These are phyloP conservation scores for Trichocladium uniseriatum DNA, from an alignment of 495 filamentous ascomycete genomes.

Conservation along the genomic window DNA sequence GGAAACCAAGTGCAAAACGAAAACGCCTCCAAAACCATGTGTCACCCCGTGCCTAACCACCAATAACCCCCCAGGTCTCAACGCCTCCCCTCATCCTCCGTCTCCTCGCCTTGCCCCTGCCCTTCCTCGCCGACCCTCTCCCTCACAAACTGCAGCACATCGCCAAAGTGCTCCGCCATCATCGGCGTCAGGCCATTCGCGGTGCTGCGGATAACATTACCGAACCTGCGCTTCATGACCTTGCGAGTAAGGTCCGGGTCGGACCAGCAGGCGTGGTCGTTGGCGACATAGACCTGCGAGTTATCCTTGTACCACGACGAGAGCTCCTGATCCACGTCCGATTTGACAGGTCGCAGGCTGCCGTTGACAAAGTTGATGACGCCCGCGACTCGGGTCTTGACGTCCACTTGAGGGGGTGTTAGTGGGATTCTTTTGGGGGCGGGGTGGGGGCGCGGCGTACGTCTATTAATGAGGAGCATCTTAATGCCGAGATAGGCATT, in stretches of 20 bases:
- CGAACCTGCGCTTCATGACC: slow-evolving; percentile 57
- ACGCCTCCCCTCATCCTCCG: background rate
- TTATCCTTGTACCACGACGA: slow-evolving; percentile 66
- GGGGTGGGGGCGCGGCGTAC: slow-evolving; percentile 31
- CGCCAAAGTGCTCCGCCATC: slow-evolving; percentile 49
- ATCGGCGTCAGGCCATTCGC: slow-evolving; percentile 51
- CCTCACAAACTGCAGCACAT: slow-evolving; percentile 48
- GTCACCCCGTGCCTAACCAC: background rate
- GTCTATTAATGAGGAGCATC: slow-evolving; percentile 57
- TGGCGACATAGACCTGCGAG: slow-evolving; percentile 63
- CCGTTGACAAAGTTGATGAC: slow-evolving; percentile 53
- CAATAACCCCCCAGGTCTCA: background rate
- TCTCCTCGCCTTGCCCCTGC: slow-evolving; percentile 31
- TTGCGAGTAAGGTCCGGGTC: slow-evolving; percentile 44
- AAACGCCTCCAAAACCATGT: too few species aligned
- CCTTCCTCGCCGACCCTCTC: slow-evolving; percentile 34
- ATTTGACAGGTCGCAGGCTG: slow-evolving; percentile 56
- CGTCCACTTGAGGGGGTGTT: slow-evolving; percentile 23
- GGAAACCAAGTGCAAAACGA: too few species aligned
- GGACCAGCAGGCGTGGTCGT: slow-evolving; percentile 62
- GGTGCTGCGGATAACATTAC: slow-evolving; percentile 47
- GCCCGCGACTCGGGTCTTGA: slow-evolving; percentile 37
- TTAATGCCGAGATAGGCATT: slow-evolving; percentile 61
- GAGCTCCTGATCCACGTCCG: slow-evolving; percentile 51
- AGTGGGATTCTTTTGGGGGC: slow-evolving; percentile 3